These are phyloP conservation scores for Phlebopus sp. DNA, from an alignment of 1,284 basidiomycete genomes.

Conservation along the genomic window DNA sequence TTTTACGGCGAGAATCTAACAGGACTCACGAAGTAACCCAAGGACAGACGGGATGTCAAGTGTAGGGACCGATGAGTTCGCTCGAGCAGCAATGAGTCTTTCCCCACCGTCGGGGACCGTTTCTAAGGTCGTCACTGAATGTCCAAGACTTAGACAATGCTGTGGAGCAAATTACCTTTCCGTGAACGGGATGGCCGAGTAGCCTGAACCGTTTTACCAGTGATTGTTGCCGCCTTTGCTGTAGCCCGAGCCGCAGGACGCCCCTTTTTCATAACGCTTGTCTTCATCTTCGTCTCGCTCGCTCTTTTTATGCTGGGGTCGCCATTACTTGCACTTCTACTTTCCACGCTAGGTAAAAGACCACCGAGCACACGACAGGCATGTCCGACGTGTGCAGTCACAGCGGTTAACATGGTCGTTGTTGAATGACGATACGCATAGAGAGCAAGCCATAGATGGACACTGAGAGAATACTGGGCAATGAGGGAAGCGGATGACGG, in stretches of 20 bases:
- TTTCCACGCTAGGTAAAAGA: constrained; percentile 27
- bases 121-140: constrained; percentile 28
- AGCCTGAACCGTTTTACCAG: constrained; percentile 16
- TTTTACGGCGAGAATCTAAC: neutral
- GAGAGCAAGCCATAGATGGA: constrained; percentile 63
- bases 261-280: constrained; percentile 28
- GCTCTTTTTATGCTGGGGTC: constrained; percentile 23
- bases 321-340: constrained; percentile 1
- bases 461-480: constrained; percentile 47
- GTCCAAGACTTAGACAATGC: neutral
- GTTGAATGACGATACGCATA: constrained; percentile 54
- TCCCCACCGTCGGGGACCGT: constrained; percentile 35
- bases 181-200: constrained; percentile 42
- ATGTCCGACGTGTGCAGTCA: constrained; percentile 47
- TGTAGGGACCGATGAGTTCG: constrained; percentile 21
- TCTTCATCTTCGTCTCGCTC: neutral
- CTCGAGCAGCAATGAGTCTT: constrained; percentile 1
- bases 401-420: constrained; percentile 35
- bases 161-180: constrained; percentile 36
- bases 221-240: constrained; percentile 14
- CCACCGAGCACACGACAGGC: constrained; percentile 48
- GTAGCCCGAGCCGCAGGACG: constrained; percentile 7
- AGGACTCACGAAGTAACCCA: constrained; percentile 20
- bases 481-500: constrained; percentile 36
- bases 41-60: constrained; percentile 38